Evolutionary conservation across 2,329 filamentous ascomycete species (phyloP), one percentile per base, ranked within the genome.

Genomic region (Aspergillus awamori): DNA sequence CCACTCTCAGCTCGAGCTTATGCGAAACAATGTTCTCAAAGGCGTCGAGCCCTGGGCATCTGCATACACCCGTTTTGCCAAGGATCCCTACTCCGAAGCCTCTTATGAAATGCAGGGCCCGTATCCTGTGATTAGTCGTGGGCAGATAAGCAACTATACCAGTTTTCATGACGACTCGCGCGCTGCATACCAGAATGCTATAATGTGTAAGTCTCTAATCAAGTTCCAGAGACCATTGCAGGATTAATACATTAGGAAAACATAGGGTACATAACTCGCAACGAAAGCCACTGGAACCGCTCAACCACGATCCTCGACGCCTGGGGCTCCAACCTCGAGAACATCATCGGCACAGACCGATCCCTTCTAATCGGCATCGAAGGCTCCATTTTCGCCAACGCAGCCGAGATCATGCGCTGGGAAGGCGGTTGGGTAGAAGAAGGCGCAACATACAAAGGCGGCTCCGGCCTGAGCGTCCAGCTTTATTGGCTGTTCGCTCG

Each of bases 381-480:
- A 8, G 78, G 79, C 1, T 73, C 75, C 22, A 41, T 80, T 15
- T 72, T 80, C 8, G 77, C 72, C 20, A 81, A 81, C 36, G 77
- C 78, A 0, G 79, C 77, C 0, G 79, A 80, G 65, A 79, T 81
- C 30, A 78, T 81, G 76, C 73, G 77, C 30, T 79, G 77, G 76
- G 78, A 80, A 60, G 77, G 76, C 7, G 67, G 68, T 22, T 80
- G 78, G 78, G 66, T 67, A 0, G 78, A 81, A 59, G 28, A 62
- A 2, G 75, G 77, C 2, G 70, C 76, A 0, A 67, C 58, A n/a
- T 71, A 66, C 67, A 62, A 67, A n/a, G 79, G 79, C 2, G 72
- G 72, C 0, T 68, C 64, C 1, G 78, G 77, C 1, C 79, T 79
- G 61, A 72, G 71, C 7, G 77, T 70, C 52, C 75, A 78, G 66